These are phyloP conservation scores for Monosporascus sp. DNA, from an alignment of 2,329 filamentous ascomycete species.

Conservation along the genomic window DNA sequence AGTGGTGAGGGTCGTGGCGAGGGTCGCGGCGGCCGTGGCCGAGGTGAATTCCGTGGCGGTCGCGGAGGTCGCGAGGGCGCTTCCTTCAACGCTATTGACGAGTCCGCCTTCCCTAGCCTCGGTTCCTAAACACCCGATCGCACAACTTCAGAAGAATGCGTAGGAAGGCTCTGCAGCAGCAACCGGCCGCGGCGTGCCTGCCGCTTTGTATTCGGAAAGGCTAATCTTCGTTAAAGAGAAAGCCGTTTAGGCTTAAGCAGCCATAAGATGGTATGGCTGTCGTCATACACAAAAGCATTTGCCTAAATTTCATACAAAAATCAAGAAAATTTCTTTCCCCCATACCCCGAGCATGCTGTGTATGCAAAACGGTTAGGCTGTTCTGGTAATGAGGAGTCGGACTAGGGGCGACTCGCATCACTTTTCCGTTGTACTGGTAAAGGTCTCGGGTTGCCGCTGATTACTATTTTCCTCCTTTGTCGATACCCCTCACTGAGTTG, in stretches of 20 bases:
- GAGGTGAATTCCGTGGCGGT: slow-evolving; percentile 36
- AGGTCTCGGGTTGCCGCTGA: slow-evolving; percentile 16
- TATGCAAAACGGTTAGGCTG: slow-evolving; percentile 18
- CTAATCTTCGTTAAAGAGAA: slow-evolving; percentile 8
- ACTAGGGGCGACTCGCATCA: slow-evolving; percentile 14
- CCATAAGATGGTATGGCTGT: slow-evolving; percentile 16
- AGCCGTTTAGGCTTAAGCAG: slow-evolving; percentile 3
- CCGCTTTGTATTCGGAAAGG: slow-evolving; percentile 10
- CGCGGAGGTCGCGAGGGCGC: slow-evolving; percentile 44
- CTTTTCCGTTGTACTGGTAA: slow-evolving; percentile 24
- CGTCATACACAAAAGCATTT: slow-evolving; percentile 13
- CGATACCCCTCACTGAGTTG: neutral
- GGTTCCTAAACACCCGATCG: slow-evolving; percentile 37
- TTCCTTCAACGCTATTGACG: slow-evolving; percentile 51
- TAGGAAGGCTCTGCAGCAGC: slow-evolving; percentile 7
- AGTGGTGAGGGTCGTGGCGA: slow-evolving; percentile 43
- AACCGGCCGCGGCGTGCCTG: slow-evolving; percentile 9
- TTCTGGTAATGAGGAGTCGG: slow-evolving; percentile 14
- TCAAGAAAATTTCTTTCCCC: slow-evolving; percentile 25
- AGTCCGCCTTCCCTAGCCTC: slow-evolving; percentile 57
- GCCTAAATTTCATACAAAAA: slow-evolving; percentile 18
- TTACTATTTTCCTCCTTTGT: slow-evolving; percentile 10
- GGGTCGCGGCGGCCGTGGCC: slow-evolving; percentile 37
- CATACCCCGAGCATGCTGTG: slow-evolving; percentile 10
- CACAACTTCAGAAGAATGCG: slow-evolving; percentile 2